A percentile compares a stretch with the other conserved stretches of the same genome.
Evolutionary conservation across 192 early-diverging fungal genomes (phyloP).

Genomic region (Gryganskiella cystojenkinii): DNA sequence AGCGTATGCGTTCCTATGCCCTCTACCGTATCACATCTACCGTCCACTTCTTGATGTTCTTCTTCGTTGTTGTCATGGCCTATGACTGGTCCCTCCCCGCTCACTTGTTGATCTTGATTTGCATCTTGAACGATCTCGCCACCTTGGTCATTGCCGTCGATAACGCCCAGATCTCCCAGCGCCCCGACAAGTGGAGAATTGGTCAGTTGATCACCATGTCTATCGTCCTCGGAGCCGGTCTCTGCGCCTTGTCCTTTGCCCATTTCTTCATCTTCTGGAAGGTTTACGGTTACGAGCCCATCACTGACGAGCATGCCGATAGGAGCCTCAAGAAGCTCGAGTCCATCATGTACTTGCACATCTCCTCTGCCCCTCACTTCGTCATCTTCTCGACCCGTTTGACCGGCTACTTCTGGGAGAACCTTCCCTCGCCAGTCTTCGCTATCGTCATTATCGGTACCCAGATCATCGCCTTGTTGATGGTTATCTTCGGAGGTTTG

Average conservation of each 20-base stretch:
- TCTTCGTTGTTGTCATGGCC: slow-evolving; percentile 87
- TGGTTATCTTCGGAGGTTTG: slow-evolving; percentile 72
- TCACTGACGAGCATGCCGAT: slow-evolving; percentile 44
- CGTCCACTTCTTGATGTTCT: slow-evolving; percentile 93
- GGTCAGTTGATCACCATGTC: slow-evolving; percentile 87
- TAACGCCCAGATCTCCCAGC: slow-evolving; percentile 84
- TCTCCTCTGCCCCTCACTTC: slow-evolving; percentile 87
- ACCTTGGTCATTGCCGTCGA: slow-evolving; percentile 90
- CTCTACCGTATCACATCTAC: slow-evolving; percentile 92
- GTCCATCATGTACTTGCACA: slow-evolving; percentile 89
- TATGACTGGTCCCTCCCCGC: slow-evolving; percentile 84
- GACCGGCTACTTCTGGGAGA: slow-evolving; percentile 83
- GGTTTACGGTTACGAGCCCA: slow-evolving; percentile 59
- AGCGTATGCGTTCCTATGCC: slow-evolving; percentile 89
- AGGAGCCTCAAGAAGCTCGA: slow-evolving; percentile 66
- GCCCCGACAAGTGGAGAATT: slow-evolving; percentile 93
- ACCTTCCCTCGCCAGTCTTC: slow-evolving; percentile 77
- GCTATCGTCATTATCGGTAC: slow-evolving; percentile 80
- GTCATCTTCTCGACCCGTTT: slow-evolving; percentile 90
- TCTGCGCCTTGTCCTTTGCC: slow-evolving; percentile 80
- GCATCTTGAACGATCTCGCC: slow-evolving; percentile 87
- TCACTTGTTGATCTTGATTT: slow-evolving; percentile 83
- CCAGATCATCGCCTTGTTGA: slow-evolving; percentile 86
- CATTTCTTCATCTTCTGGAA: slow-evolving; percentile 82
- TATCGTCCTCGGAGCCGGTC: slow-evolving; percentile 74